A percentile compares a stretch with the other conserved stretches of the same genome.
These are phyloP conservation scores for Orbilia ellipsospora DNA, from an alignment of 2,329 filamentous ascomycete genomes.

Conservation along the genomic window DNA sequence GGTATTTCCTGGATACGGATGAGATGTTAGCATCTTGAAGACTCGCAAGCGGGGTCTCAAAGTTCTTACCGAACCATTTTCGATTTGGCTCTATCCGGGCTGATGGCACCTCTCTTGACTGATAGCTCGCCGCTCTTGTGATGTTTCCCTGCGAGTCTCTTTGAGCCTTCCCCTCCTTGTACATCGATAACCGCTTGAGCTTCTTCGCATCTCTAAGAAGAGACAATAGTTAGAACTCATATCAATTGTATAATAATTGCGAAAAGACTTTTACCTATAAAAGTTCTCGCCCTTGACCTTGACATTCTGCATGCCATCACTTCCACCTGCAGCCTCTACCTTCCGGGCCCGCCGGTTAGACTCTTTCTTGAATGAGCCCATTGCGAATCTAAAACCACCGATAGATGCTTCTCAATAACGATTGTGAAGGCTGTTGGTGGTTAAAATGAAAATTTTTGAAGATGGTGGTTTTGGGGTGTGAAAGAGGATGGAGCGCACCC, in stretches of 20 bases:
- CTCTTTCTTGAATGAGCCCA: conserved; percentile 60
- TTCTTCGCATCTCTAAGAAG: conserved; percentile 74
- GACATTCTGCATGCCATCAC: conserved; percentile 90
- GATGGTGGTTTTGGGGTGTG: conserved; percentile 24
- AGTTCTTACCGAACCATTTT: conserved; percentile 80
- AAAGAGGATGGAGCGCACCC: conserved; percentile 11
- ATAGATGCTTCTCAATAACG: background rate
- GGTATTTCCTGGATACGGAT: conserved; percentile 73
- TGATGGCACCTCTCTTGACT: conserved; percentile 81
- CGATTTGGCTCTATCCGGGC: conserved; percentile 94
- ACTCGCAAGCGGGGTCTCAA: background rate
- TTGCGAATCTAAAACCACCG: conserved; percentile 30
- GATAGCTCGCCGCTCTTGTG: conserved; percentile 82
- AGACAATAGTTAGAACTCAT: conserved; percentile 1
- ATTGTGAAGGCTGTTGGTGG: conserved; percentile 27
- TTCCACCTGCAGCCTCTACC: conserved; percentile 63
- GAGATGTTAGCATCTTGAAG: background rate
- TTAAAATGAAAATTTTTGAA: conserved; percentile 4
- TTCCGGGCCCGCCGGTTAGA: conserved; percentile 58
- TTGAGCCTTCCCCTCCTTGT: conserved; percentile 86
- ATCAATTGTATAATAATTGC: conserved; percentile 65
- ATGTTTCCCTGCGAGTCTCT: conserved; percentile 85
- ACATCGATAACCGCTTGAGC: conserved; percentile 87
- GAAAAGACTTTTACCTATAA: conserved; percentile 67
- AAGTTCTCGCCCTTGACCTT: conserved; percentile 98